Percentiles rank a stretch among this genome's conserved stretches.
Conservation (phyloP, 805 yeast species). For the Candida boleticola region DNA sequence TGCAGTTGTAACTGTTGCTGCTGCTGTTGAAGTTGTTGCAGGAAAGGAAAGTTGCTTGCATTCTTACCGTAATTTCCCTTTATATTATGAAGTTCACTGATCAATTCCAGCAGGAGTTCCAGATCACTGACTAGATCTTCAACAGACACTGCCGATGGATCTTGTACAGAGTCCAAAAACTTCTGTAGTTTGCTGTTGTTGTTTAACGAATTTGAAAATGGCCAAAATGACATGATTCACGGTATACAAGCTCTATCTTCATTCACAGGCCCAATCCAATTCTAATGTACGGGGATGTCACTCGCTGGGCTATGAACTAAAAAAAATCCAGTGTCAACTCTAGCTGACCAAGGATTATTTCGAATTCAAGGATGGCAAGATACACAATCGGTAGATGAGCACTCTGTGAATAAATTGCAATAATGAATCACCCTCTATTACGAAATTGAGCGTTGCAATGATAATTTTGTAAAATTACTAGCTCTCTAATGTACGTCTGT, state of each 20-base stretch:
- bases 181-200: constrained; percentile 39
- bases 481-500: no score
- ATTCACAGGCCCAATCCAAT: no score
- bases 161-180: constrained; percentile 37
- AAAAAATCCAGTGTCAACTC: no score
- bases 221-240: constrained; percentile 43
- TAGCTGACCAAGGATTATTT: not conserved
- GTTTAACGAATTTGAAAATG: constrained; percentile 37
- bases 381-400: no score
- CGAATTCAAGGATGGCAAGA: no score
- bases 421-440: no score
- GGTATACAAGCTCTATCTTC: no score
- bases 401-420: no score
- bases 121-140: constrained; percentile 34
- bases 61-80: constrained; percentile 34
- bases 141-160: constrained; percentile 27
- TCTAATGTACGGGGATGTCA: no score
- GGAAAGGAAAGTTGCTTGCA: constrained; percentile 24
- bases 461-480: no score
- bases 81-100: constrained; percentile 36
- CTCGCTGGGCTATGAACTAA: no score
- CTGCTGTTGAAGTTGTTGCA: constrained; percentile 20
- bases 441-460: no score
- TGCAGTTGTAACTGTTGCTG: constrained; percentile 2
- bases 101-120: constrained; percentile 33